Evolutionary conservation across 2,329 filamentous ascomycete genomes (phyloP), one percentile per base, ranked within the genome.

Genomic region (Colletotrichum sp.): DNA sequence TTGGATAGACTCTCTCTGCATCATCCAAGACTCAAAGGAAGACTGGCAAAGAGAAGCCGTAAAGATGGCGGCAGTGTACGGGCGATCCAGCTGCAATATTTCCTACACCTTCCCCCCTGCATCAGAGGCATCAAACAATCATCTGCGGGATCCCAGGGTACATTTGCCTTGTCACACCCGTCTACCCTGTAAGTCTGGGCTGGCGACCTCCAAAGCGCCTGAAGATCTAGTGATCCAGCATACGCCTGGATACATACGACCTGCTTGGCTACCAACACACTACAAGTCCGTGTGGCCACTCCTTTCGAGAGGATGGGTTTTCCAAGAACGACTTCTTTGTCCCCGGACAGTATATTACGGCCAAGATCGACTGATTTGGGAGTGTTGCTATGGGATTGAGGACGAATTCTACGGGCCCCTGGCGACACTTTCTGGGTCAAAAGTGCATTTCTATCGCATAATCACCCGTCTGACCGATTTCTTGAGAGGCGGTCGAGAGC

Each of bases 151-250:
- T 8, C 44, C 44, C n/a, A 52, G 44, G n/a, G 3, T 21, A 52
- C 44, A 52, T 13, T 52, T 52, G n/a, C 44, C 44, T 21, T 21
- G n/a, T 21, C 44, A 24, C 2, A 52, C n/a, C 7, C 44, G 6
- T 52, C 5, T 52, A 4, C 44, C n/a, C 6, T 52, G 5, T 52
- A 52, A 52, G n/a, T 21, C 10, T 52, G 44, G 44, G 10, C 12
- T 21, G 10, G 1, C 0, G 0, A 5, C n/a, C 3, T 52, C n/a
- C 6, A 21, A 13, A 13, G 44, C 44, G 10, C 44, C 44, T 12
- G 44, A 52, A 21, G 44, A 52, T 21, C n/a, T 52, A 12, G 44
- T 21, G 6, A 52, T 52, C 0, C 44, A 52, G 44, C 44, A 52
- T 52, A 52, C 44, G 12, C 44, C 44, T 52, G 44, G 44, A 13